These are phyloP conservation scores for Coccinonectria pachysandricola DNA, from an alignment of 2,329 filamentous ascomycete species.

Conservation along the genomic window DNA sequence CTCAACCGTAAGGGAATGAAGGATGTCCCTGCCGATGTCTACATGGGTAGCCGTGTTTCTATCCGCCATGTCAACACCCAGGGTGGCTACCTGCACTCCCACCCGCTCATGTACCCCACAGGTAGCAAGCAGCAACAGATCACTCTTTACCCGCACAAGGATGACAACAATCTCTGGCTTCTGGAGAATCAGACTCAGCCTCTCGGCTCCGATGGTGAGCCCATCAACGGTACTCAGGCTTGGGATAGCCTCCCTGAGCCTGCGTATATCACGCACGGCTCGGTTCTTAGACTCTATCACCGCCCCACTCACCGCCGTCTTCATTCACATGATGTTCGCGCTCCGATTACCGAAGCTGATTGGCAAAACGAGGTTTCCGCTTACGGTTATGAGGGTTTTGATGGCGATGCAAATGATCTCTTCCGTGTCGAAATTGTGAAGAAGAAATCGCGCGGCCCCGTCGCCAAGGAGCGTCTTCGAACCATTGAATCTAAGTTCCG, in stretches of 20 bases:
- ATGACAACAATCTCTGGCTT: slow-evolving; percentile 93
- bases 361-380: slow-evolving; percentile 97
- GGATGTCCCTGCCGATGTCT: slow-evolving; percentile 85
- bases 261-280: slow-evolving; percentile 66
- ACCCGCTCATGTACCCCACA: slow-evolving; percentile 92
- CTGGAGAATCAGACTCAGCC: slow-evolving; percentile 96
- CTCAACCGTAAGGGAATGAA: slow-evolving; percentile 95
- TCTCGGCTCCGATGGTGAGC: slow-evolving; percentile 60
- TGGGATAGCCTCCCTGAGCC: slow-evolving; percentile 67
- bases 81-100: slow-evolving; percentile 93
- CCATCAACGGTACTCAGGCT: slow-evolving; percentile 69
- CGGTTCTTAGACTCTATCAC: slow-evolving; percentile 77
- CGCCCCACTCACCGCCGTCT: slow-evolving; percentile 73
- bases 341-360: slow-evolving; percentile 75
- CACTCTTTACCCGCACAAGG: slow-evolving; percentile 96
- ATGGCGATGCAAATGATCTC: slow-evolving; percentile 90
- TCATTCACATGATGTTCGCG: slow-evolving; percentile 90
- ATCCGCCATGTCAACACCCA: slow-evolving; percentile 95
- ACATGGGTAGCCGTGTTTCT: slow-evolving; percentile 74
- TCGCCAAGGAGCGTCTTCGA: slow-evolving; percentile 74
- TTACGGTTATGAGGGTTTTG: slow-evolving; percentile 94
- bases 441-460: slow-evolving; percentile 66
- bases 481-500: slow-evolving; percentile 97
- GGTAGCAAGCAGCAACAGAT: slow-evolving; percentile 99
- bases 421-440: slow-evolving; percentile 95